These are phyloP conservation scores for Petunia secreta DNA, from an alignment of 257 asterid genomes.

Conservation along the genomic window DNA sequence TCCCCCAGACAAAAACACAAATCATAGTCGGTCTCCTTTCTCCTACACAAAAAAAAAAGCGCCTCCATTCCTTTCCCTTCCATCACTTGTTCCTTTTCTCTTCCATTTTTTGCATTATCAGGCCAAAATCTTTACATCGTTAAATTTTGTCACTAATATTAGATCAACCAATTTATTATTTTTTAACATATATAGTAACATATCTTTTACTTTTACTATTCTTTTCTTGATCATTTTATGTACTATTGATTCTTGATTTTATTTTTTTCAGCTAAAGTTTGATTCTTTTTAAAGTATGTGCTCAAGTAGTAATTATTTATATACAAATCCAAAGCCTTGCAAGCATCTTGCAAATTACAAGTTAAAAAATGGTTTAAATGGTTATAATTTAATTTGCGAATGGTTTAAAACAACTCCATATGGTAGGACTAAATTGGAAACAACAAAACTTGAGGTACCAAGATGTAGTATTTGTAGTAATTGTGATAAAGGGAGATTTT, in stretches of 20 bases:
- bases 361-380: slow-evolving; percentile 56
- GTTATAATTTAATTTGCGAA: slow-evolving; percentile 54
- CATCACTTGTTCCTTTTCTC: neutral
- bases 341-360: slow-evolving; percentile 68
- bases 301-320: slow-evolving; percentile 46
- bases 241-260: neutral
- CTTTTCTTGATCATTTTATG: neutral
- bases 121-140: neutral
- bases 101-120: neutral
- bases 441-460: slow-evolving; percentile 48
- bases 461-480: slow-evolving; percentile 64
- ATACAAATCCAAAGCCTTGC: slow-evolving; percentile 60
- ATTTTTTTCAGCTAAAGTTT: neutral
- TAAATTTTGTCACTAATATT: neutral
- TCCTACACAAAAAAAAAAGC: neutral
- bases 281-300: slow-evolving; percentile 40
- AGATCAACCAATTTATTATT: neutral
- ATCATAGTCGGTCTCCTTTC: neutral
- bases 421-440: slow-evolving; percentile 58
- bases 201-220: neutral
- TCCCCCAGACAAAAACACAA: neutral
- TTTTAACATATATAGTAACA: neutral
- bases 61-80: neutral
- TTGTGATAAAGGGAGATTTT: slow-evolving; percentile 47
- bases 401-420: slow-evolving; percentile 50